These are phyloP conservation scores for Trichoderma harzianum DNA, from an alignment of 2,329 filamentous ascomycete genomes.

Conservation along the genomic window DNA sequence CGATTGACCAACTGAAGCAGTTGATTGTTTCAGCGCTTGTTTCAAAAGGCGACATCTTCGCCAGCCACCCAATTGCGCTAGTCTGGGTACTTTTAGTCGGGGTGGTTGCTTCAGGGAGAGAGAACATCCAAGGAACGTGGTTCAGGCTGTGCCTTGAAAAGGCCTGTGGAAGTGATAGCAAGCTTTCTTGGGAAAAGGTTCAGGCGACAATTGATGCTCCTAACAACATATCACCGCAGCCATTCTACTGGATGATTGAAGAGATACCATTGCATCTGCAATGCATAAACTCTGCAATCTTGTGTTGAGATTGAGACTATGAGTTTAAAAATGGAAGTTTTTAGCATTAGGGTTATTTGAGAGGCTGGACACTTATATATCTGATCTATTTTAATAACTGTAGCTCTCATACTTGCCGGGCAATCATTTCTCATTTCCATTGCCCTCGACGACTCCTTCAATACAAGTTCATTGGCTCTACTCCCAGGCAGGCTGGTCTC, in stretches of 20 bases:
- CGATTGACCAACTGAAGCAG: not conserved
- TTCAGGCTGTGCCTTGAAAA: not conserved
- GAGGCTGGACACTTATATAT: not conserved
- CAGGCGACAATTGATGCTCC: not conserved
- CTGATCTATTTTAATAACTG: not conserved
- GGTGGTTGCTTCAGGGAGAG: not conserved
- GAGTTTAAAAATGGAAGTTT: not conserved
- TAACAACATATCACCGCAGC: not conserved
- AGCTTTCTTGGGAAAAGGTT: not conserved
- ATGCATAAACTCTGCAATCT: not conserved
- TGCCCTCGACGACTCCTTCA: not conserved
- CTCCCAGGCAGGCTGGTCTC: not conserved
- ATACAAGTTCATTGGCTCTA: not conserved
- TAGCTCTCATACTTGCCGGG: not conserved
- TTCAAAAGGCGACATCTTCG: not conserved
- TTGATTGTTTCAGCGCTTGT: not conserved
- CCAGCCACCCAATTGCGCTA: not conserved
- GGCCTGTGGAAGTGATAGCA: not conserved
- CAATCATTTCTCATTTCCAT: not conserved
- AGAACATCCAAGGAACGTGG: not conserved
- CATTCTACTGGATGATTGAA: not conserved
- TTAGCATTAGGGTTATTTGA: not conserved
- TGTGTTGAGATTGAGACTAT: not conserved
- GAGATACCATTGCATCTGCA: not conserved
- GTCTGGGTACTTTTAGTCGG: not conserved